phyloP scores from a whole-genome alignment of 2,329 filamentous ascomycete genomes.

The Colletotrichum sp. region DNA sequence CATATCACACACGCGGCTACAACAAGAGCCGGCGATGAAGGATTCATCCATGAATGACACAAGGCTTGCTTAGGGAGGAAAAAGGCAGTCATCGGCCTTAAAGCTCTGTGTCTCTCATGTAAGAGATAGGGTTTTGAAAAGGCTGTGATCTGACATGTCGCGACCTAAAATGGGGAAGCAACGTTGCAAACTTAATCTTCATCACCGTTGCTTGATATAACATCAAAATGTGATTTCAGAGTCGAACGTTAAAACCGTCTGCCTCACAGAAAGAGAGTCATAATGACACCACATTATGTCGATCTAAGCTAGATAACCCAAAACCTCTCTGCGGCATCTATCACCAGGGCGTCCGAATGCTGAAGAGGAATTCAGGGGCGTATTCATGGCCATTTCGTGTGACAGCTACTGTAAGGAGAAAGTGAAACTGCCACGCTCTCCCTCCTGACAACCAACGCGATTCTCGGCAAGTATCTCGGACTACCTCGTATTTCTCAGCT shows the following conservation, averaged over 20 bases:
- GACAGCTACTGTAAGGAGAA: neutral
- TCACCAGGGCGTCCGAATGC: neutral
- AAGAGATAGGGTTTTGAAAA: neutral
- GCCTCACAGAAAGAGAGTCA: neutral
- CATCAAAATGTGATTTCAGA: neutral
- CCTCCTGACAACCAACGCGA: neutral
- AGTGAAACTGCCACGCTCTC: neutral
- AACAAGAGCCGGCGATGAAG: neutral
- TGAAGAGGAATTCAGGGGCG: neutral
- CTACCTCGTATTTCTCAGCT: neutral
- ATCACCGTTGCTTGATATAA: neutral
- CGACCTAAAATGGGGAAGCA: neutral
- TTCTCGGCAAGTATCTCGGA: neutral
- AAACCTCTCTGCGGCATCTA: neutral
- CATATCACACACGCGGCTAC: neutral
- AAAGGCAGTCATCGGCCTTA: neutral
- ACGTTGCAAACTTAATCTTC: neutral
- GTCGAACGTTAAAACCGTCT: neutral
- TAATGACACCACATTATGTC: neutral
- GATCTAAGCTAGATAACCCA: neutral
- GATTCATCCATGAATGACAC: neutral
- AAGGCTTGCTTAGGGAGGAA: neutral
- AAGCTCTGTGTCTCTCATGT: neutral
- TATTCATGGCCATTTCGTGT: neutral
- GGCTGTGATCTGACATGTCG: neutral